Evolutionary conservation across 2,329 filamentous ascomycete species (phyloP).

Genomic region (Hymenoscyphus fraxineus): DNA sequence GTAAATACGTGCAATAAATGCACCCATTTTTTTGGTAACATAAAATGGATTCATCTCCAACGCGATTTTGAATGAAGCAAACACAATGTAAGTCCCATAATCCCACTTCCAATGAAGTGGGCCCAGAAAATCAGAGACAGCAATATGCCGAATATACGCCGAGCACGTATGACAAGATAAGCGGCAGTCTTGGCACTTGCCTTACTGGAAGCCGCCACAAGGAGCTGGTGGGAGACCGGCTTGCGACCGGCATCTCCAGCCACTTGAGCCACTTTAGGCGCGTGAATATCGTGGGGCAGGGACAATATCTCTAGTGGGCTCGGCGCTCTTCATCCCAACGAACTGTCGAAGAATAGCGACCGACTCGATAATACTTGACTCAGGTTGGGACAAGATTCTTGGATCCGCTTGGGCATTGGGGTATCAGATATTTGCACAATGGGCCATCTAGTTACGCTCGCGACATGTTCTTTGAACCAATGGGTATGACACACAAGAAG

Average conservation of each 20-base stretch:
- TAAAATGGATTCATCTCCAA: too few relatives aligned
- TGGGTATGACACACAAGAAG: slow-evolving; percentile 25
- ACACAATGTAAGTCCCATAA: too few relatives aligned
- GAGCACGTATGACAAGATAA: too few relatives aligned
- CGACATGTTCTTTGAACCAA: slow-evolving; percentile 17
- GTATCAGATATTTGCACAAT: background rate
- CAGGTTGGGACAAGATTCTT: background rate
- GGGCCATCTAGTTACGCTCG: slow-evolving; percentile 9
- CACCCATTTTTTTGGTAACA: too few relatives aligned
- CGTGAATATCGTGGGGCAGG: background rate
- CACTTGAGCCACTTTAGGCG: background rate
- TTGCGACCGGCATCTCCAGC: background rate
- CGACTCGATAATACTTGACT: background rate
- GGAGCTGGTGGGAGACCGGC: too few relatives aligned
- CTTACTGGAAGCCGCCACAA: too few relatives aligned
- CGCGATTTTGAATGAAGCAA: too few relatives aligned
- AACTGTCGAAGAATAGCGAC: background rate
- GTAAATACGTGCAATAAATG: too few relatives aligned
- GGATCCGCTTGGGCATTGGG: background rate
- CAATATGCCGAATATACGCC: too few relatives aligned
- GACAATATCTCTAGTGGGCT: background rate
- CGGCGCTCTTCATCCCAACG: background rate
- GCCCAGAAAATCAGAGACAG: too few relatives aligned
- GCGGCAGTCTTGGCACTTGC: too few relatives aligned
- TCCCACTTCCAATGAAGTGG: too few relatives aligned